These are phyloP conservation scores for Echinochloa phyllopogon DNA, from an alignment of 176 grass and related monocot genomes.

Conservation along the genomic window DNA sequence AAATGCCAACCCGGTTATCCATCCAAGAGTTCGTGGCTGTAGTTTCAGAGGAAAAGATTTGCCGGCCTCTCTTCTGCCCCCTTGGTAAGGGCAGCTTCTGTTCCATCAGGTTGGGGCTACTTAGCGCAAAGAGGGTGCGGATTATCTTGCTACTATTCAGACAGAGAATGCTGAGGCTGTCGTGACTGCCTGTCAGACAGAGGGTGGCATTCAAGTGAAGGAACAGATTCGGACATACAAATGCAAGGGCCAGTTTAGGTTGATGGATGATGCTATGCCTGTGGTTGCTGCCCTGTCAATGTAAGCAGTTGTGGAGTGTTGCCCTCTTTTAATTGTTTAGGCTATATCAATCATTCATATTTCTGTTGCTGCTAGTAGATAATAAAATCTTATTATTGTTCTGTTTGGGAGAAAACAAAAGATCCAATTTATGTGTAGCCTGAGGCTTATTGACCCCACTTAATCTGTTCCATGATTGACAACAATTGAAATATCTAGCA, in stretches of 20 bases:
- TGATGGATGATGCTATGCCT: neutral
- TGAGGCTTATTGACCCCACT: too few relatives aligned
- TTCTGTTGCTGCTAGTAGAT: too few relatives aligned
- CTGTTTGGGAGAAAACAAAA: too few relatives aligned
- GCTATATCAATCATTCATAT: too few relatives aligned
- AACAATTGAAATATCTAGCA: too few relatives aligned
- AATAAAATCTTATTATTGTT: too few relatives aligned
- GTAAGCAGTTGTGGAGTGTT: neutral
- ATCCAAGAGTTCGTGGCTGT: neutral
- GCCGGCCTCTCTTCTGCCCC: neutral
- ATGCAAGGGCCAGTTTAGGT: neutral
- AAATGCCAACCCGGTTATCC: neutral
- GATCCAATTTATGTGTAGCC: too few relatives aligned
- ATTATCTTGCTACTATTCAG: neutral
- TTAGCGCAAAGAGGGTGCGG: neutral
- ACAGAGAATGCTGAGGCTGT: neutral
- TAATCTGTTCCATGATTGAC: too few relatives aligned
- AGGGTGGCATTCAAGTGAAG: neutral
- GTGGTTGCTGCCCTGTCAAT: neutral
- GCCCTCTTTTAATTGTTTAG: neutral
- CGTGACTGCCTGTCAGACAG: neutral
- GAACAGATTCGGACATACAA: neutral
- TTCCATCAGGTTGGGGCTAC: neutral
- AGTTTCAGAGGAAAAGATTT: neutral
- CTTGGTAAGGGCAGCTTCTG: constrained; percentile 5